phyloP scores from a whole-genome alignment of 768 basidiomycete species.

The Tylopilus rubrobrunneus region DNA sequence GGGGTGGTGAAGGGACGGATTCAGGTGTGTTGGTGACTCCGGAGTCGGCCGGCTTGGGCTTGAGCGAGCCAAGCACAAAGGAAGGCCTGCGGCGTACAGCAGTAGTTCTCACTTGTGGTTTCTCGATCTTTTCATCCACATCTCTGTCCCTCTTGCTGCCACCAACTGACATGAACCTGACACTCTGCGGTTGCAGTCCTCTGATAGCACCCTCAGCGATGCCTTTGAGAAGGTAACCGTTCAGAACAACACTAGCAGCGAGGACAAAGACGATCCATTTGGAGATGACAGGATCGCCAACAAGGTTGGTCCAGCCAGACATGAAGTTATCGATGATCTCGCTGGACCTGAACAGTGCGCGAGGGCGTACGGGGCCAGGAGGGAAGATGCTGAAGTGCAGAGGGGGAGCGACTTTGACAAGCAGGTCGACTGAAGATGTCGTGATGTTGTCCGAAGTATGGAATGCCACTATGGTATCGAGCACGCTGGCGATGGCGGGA shows the following conservation, averaged over 20 bases:
- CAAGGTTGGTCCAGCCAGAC: slow-evolving; percentile 84
- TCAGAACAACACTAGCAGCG: slow-evolving; percentile 81
- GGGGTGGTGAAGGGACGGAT: slow-evolving; percentile 11
- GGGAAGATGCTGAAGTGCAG: slow-evolving; percentile 50
- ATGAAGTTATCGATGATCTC: slow-evolving; percentile 81
- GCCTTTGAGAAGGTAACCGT: slow-evolving; percentile 90
- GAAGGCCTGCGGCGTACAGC: slow-evolving; percentile 18
- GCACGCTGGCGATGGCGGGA: slow-evolving; percentile 52
- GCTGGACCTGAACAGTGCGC: slow-evolving; percentile 33
- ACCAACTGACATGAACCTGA: slow-evolving; percentile 28
- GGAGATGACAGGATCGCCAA: slow-evolving; percentile 89
- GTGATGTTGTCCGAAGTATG: slow-evolving; percentile 14
- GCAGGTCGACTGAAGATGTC: slow-evolving; percentile 36
- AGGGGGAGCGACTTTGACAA: slow-evolving; percentile 63
- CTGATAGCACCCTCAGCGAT: slow-evolving; percentile 56
- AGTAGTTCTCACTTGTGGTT: slow-evolving; percentile 8
- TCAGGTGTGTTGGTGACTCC: slow-evolving; percentile 18
- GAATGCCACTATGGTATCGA: slow-evolving; percentile 51
- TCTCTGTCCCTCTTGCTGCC: slow-evolving; percentile 18
- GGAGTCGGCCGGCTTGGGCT: slow-evolving; percentile 10
- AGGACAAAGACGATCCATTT: slow-evolving; percentile 94
- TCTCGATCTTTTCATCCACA: slow-evolving; percentile 19
- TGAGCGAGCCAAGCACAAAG: slow-evolving; percentile 26
- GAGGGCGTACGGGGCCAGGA: slow-evolving; percentile 28
- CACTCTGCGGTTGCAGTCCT: slow-evolving; percentile 27